A percentile compares a stretch with the other conserved stretches of the same genome.
Evolutionary conservation across 306 rosid genomes (phyloP).

Genomic region (Glycine soja): DNA sequence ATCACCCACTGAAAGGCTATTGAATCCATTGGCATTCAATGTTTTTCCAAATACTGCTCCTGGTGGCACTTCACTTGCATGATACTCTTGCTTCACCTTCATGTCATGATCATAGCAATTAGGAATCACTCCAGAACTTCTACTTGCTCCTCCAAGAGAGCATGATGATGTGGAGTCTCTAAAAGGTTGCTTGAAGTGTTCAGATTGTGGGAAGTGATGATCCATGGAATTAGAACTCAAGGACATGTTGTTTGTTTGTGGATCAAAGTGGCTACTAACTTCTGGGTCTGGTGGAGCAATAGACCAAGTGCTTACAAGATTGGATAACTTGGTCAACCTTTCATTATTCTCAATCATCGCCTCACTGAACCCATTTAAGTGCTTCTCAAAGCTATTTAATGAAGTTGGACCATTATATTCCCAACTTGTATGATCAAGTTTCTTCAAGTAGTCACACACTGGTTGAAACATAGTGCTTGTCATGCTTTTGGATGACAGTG

Average conservation of each 20-base stretch:
- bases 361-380: conserved; percentile 56
- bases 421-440: conserved; percentile 67
- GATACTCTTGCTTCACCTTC: conserved; percentile 56
- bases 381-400: conserved; percentile 66
- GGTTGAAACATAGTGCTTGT: conserved; percentile 62
- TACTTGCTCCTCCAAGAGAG: conserved; percentile 33
- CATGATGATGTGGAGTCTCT: no score
- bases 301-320: conserved; percentile 85
- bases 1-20: conserved; percentile 44
- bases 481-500: conserved; percentile 70
- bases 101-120: conserved; percentile 39
- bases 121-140: conserved; percentile 41
- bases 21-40: conserved; percentile 42
- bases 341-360: conserved; percentile 60
- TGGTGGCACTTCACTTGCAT: conserved; percentile 42
- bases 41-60: conserved; percentile 48
- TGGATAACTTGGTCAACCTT: conserved; percentile 69
- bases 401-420: conserved; percentile 60
- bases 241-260: conserved; percentile 50
- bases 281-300: conserved; percentile 84
- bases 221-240: conserved; percentile 56
- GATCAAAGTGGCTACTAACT: conserved; percentile 55
- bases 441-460: conserved; percentile 84
- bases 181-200: conserved; percentile 45
- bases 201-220: conserved; percentile 44